Evolutionary conservation across 345 rosid genomes (phyloP).

Genomic region (Lepidium africanum): DNA sequence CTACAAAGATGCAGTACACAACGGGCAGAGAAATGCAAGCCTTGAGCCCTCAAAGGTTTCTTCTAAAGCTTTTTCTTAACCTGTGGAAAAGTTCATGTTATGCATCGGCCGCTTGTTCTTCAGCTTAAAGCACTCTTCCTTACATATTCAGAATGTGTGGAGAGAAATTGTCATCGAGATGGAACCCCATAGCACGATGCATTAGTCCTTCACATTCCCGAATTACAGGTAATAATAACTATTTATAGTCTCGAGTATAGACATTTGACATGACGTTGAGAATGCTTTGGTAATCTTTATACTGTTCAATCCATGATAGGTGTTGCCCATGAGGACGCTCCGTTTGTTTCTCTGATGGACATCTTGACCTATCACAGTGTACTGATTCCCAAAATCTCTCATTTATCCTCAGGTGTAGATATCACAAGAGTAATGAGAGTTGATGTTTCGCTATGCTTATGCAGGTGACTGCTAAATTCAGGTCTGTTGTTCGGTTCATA

Average conservation of each 20-base stretch:
- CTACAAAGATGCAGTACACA: conserved; percentile 25
- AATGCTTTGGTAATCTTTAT: not conserved
- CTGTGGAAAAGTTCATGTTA: not conserved
- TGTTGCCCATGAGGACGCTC: conserved; percentile 25
- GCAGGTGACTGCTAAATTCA: conserved; percentile 27
- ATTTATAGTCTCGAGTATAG: not conserved
- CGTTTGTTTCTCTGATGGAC: conserved; percentile 21
- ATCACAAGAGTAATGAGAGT: not conserved
- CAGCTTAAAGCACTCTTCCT: not conserved
- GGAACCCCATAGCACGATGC: not conserved
- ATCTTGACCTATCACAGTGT: conserved; percentile 20
- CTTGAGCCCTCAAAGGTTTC: conserved; percentile 15
- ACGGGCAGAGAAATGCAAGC: conserved; percentile 3
- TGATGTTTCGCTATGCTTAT: conserved; percentile 3
- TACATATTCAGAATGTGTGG: not conserved
- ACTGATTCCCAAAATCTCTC: not conserved
- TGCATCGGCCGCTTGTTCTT: not conserved
- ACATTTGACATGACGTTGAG: not conserved
- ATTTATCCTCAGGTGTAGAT: not conserved
- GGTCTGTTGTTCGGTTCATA: conserved; percentile 21
- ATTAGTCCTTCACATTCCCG: conserved; percentile 3
- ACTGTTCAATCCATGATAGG: not conserved
- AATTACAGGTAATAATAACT: conserved; percentile 18
- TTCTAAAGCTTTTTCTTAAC: not conserved
- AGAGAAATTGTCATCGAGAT: conserved; percentile 3